Evolutionary conservation across 768 basidiomycete species (phyloP), one percentile per base, ranked within the genome.

Genomic region (Termitomyces sp.): DNA sequence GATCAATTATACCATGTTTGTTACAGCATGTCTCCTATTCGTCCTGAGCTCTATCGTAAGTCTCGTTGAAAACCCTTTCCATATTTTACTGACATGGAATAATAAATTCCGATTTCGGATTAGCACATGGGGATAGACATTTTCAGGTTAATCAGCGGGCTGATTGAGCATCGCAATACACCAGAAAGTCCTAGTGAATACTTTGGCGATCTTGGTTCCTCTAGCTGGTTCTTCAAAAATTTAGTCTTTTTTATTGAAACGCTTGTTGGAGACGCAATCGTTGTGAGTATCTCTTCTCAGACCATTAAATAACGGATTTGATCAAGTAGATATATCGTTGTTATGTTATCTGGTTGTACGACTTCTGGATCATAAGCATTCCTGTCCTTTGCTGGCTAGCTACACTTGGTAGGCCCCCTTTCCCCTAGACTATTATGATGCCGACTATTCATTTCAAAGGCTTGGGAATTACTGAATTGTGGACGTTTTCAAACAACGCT

Each of bases 111-210:
- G n/a, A n/a, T n/a, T 40, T 22, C 22, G 20, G 5, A 39, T 22
- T 30, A 55, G 53, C 43, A 46, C 18, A 55, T 55, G n/a, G 53
- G 32, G 16, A 55, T 55, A 8, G 33, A 37, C 26, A 55, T 55
- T 6, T 36, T 14, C 33, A 30, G 53, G 16, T 30, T 55, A 12
- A 37, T 55, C 34, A 30, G 20, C n/a, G 54, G 32, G 13, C 14
- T 55, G 10, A 24, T 46, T 18, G 9, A 22, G n/a, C 54, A 55
- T n/a, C 32, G 24, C 33, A 18, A 55, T 47, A 33, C 24, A 2
- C 51, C 37, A 3, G 39, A 24, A 10, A 24, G 51, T 18, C 33
- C 45, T 16, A 30, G 33, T 30, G 16, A 27, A 27, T 55, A 55
- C 37, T 55, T 55, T 39, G 12, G 36, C 12, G 34, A 36, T 12